Evolutionary conservation across 331 rosid species (phyloP), one percentile per base, ranked within the genome.

Genomic region (Malus hybrid): DNA sequence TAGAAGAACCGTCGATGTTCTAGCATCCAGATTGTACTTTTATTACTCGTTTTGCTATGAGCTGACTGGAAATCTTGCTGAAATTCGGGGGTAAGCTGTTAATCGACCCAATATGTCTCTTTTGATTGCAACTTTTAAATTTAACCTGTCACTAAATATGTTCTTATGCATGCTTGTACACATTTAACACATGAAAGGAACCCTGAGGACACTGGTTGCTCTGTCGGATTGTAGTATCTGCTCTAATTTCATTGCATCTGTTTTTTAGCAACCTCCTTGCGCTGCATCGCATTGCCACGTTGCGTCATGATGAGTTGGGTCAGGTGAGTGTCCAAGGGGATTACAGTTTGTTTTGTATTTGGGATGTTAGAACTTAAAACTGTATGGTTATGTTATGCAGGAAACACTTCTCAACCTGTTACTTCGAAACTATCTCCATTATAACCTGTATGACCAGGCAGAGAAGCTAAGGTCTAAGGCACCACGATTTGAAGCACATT

Each of bases 391-490:
- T 68, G 26, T 13, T 22, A 68, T 13, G 72, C 72, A 68, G 72
- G 72, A 42, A 68, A 68, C 57, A 44, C 72, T 68, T 44, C 57
- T 39, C 57, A 68, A 68, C 72, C 34, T 65, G 10, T 33, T 65
- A 5, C 70, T 65, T 19, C 50, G 70, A 32, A 65, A 65, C 39
- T 65, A 65, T 44, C 72, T 68, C 34, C 72, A 68, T 26, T 68
- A 68, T 20, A 68, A 68, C 20, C 34, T 22, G 8, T 68, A 68
- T 24, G 57, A 68, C 57, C 72, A 68, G 34, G 72, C 58, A 14
- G 73, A 68, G 58, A 68, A 68, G 73, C 58, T 68, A 12, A 68
- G 73, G 58, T 44, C 73, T 24, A 28, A 24, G 60, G 73, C 73
- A 14, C 58, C 58, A 7, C 60, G 58, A 46, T 48, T 65, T 65